phyloP scores from a whole-genome alignment of 257 asterid genomes.

The Buddleja alternifolia region DNA sequence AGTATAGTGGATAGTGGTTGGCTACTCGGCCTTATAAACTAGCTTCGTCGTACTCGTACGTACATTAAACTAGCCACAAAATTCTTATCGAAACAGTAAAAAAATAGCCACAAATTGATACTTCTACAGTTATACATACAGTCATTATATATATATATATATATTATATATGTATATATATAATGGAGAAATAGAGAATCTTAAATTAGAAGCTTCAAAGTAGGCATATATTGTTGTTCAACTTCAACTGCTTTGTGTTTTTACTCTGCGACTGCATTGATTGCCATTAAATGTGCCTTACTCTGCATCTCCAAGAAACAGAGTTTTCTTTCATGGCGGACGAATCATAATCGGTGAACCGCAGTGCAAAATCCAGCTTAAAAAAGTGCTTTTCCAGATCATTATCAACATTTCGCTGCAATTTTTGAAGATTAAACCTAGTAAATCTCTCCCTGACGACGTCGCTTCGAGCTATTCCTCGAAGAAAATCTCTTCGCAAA shows the following conservation, averaged over 20 bases:
- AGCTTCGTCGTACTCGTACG: too few species aligned
- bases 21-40: background rate
- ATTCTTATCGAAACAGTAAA: too few species aligned
- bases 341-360: too few species aligned
- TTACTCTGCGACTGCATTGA: background rate
- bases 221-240: too few species aligned
- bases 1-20: background rate
- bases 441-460: slow-evolving; percentile 1
- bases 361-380: too few species aligned
- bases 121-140: too few species aligned
- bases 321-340: background rate
- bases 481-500: background rate
- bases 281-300: slow-evolving; percentile 12
- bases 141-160: too few species aligned
- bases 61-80: too few species aligned
- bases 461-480: background rate
- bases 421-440: background rate
- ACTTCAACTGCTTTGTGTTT: background rate
- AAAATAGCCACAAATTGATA: too few species aligned
- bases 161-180: too few species aligned
- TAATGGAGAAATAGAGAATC: too few species aligned
- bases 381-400: background rate
- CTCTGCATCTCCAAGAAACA: background rate
- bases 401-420: background rate
- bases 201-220: too few species aligned